Percentiles rank a stretch among this genome's conserved stretches.
These are phyloP conservation scores for Globisporangium megalacanthum DNA, from an alignment of 352 stramenopile genomes.

Conservation along the genomic window DNA sequence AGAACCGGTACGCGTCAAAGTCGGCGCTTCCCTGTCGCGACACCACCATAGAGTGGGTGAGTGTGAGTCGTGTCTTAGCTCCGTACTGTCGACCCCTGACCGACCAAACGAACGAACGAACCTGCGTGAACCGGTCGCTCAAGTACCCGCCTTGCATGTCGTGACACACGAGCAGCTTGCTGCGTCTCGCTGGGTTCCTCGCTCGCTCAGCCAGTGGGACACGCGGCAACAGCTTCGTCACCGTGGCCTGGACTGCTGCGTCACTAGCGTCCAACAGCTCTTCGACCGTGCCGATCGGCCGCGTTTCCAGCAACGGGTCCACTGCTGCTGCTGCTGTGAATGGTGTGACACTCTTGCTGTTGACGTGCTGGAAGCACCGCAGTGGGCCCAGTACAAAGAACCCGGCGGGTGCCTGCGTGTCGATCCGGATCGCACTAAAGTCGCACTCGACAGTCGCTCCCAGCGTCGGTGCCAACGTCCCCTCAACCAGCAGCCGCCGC, in stretches of 20 bases:
- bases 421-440: constrained; percentile 21
- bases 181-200: constrained; percentile 24
- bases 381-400: constrained; percentile 24
- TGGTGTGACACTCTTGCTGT: background rate
- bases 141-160: constrained; percentile 52
- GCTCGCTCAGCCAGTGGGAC: constrained; percentile 23
- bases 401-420: constrained; percentile 14
- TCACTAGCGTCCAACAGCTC: constrained; percentile 23
- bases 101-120: background rate
- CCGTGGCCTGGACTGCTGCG: background rate
- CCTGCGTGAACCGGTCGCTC: constrained; percentile 31
- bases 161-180: constrained; percentile 49
- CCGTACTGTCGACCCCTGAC: background rate
- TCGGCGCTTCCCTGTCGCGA: constrained; percentile 17
- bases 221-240: background rate
- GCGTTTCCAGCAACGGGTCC: constrained; percentile 19
- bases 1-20: constrained; percentile 39
- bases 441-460: constrained; percentile 8
- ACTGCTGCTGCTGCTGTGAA: background rate
- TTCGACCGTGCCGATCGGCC: constrained; percentile 22
- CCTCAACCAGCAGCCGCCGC: constrained; percentile 16
- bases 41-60: constrained; percentile 1
- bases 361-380: constrained; percentile 19
- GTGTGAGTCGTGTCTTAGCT: background rate
- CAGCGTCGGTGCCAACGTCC: constrained; percentile 6